These are phyloP conservation scores for Hypoxylon sp. DNA, from an alignment of 2,329 filamentous ascomycete genomes.

Conservation along the genomic window DNA sequence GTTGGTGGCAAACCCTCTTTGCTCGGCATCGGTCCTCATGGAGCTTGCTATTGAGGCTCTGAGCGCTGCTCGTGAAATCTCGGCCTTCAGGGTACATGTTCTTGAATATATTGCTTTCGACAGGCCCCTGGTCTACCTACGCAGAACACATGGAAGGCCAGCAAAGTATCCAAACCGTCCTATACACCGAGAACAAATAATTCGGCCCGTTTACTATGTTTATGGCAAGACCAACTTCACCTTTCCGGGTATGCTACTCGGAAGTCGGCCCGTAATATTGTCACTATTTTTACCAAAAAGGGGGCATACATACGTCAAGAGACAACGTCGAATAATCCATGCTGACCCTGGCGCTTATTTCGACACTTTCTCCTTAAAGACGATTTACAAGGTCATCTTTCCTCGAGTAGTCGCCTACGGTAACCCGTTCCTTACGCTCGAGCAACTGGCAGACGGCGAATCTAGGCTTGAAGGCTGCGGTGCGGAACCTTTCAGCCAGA, in stretches of 20 bases:
- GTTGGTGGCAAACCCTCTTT: constrained; percentile 35
- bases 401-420: constrained; percentile 43
- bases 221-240: constrained; percentile 6
- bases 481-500: constrained; percentile 19
- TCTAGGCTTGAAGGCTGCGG: constrained; percentile 34
- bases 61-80: not conserved
- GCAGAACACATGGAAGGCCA: constrained; percentile 6
- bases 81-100: not conserved
- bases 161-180: not conserved
- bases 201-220: not conserved
- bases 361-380: constrained; percentile 38
- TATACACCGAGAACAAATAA: not conserved
- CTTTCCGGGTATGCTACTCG: constrained; percentile 10
- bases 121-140: constrained; percentile 7
- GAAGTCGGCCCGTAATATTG: constrained; percentile 1
- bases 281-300: constrained; percentile 9
- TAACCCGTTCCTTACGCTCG: constrained; percentile 39
- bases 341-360: not conserved
- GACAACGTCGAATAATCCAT: constrained; percentile 9
- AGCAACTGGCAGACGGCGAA: constrained; percentile 38
- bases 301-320: constrained; percentile 16
- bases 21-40: constrained; percentile 37
- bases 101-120: constrained; percentile 12
- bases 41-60: constrained; percentile 38
- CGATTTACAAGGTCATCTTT: constrained; percentile 44